Base-by-base conservation (phyloP, 208 protist species). In the Leishmania amazonensis region DNA sequence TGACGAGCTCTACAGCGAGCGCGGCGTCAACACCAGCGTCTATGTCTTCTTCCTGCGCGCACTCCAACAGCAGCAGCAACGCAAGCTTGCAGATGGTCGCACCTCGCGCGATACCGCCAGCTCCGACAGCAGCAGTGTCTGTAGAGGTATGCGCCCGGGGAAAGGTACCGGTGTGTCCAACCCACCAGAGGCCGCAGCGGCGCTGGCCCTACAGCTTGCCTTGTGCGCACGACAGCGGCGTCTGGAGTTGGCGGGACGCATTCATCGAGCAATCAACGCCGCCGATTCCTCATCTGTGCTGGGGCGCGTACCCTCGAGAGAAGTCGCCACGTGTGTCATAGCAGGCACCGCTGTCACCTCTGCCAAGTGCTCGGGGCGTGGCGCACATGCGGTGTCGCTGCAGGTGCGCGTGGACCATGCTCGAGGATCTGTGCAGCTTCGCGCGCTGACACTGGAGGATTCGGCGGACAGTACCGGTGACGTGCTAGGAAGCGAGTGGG, bases 21-120 rank as follows among this genome's bases (percentile, higher is more conserved):
- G 89, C 11, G 92, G 87, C 19, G 88, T 90, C 9, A 91, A 82
- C 62, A 87, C 87, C n/a, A 86, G 88, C 42, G 60, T 89, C 28
- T 95, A 87, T 62, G 78, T 91, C 51, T 79, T 90, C 31, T 83
- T 90, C 60, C 83, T 91, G 4, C 85, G 88, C 35, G 88, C 83
- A 0, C 13, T 85, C 1, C 79, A 78, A 40, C 81, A 78, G 51
- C 81, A 70, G 54, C 74, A 19, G 15, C 74, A 64, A 45, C 19
- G 28, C 19, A 31, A 42, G 35, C 74, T 57, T 17, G 74, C 24
- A 38, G 47, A 15, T 21, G 54, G 74, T 35, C 74, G 54, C 38
- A 78, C 45, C 17, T 81, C 6, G 45, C 9, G 28, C 58, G 45
- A 28, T 21, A 71, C 35, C 47, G 58, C 51, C 11, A 0, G 19